Evolutionary conservation across 2,329 filamentous ascomycete genomes (phyloP).

Genomic region (Xylogone sp.): DNA sequence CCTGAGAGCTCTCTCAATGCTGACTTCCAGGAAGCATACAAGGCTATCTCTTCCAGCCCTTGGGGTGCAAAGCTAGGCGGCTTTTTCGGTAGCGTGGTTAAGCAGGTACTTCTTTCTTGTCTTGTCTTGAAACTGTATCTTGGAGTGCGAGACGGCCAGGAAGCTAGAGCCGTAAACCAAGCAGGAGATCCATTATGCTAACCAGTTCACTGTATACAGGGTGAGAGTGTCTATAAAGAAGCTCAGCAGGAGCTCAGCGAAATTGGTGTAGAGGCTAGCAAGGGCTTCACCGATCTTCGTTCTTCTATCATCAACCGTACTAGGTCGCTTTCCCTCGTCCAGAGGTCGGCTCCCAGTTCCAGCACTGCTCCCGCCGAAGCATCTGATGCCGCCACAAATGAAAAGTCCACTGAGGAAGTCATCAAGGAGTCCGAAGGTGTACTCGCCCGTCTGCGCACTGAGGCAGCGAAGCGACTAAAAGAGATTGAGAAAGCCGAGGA

Average conservation of each 20-base stretch:
- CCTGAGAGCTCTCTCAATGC: conserved; percentile 64
- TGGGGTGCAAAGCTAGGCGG: conserved; percentile 90
- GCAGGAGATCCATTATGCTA: conserved; percentile 10
- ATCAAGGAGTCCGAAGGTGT: conserved; percentile 56
- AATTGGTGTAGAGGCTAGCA: conserved; percentile 76
- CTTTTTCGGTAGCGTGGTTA: conserved; percentile 86
- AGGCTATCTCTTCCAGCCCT: conserved; percentile 83
- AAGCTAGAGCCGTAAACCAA: neutral
- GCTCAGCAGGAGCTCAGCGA: conserved; percentile 79
- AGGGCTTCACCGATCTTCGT: conserved; percentile 70
- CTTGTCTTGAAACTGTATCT: conserved; percentile 4
- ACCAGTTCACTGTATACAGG: conserved; percentile 40
- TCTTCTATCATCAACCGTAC: conserved; percentile 69
- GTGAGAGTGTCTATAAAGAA: conserved; percentile 79
- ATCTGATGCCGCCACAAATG: conserved; percentile 30
- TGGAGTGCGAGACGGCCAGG: neutral
- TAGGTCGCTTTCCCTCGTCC: conserved; percentile 60
- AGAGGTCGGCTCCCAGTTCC: conserved; percentile 15
- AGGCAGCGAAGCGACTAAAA: conserved; percentile 79
- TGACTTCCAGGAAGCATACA: conserved; percentile 93
- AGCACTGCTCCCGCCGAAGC: conserved; percentile 20
- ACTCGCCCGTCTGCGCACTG: conserved; percentile 69
- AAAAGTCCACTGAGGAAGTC: conserved; percentile 42
- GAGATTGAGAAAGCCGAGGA: conserved; percentile 92
- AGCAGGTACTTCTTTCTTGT: conserved; percentile 59